phyloP scores from a whole-genome alignment of 495 filamentous ascomycete species.

The Xylaria longipes region DNA sequence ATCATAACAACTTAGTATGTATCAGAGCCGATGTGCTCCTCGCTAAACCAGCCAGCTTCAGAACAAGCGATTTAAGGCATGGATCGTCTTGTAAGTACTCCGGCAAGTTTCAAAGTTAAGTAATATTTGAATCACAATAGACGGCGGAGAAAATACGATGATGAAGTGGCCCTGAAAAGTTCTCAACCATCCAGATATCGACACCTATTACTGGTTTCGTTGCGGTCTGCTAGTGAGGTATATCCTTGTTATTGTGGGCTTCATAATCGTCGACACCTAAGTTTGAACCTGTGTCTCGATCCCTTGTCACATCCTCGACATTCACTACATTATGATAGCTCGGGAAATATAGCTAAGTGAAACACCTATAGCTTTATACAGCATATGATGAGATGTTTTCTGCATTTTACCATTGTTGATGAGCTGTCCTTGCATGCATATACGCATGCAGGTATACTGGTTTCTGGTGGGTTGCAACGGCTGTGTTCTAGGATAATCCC shows the following conservation, averaged over 20 bases:
- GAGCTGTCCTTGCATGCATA: conserved; percentile 12
- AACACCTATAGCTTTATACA: not conserved
- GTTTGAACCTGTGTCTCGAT: not conserved
- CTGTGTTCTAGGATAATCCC: not conserved
- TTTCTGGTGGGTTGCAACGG: not conserved
- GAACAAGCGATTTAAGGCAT: not conserved
- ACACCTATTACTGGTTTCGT: not conserved
- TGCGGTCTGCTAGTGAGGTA: not conserved
- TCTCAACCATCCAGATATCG: not conserved
- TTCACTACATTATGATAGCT: not conserved
- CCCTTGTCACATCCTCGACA: not conserved
- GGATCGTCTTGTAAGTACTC: not conserved
- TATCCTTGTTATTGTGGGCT: not conserved
- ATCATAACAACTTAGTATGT: not conserved
- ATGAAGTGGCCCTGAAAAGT: not conserved
- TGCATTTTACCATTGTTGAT: not conserved
- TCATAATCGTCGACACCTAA: not conserved
- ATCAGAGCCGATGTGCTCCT: not conserved
- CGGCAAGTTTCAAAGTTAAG: not conserved
- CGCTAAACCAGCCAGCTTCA: not conserved
- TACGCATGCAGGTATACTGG: not conserved
- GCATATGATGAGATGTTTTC: not conserved
- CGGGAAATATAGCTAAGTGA: not conserved
- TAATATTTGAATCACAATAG: not conserved
- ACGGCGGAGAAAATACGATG: not conserved